Evolutionary conservation across 306 rosid genomes (phyloP).

Genomic region (Pterocarpus santalinus): DNA sequence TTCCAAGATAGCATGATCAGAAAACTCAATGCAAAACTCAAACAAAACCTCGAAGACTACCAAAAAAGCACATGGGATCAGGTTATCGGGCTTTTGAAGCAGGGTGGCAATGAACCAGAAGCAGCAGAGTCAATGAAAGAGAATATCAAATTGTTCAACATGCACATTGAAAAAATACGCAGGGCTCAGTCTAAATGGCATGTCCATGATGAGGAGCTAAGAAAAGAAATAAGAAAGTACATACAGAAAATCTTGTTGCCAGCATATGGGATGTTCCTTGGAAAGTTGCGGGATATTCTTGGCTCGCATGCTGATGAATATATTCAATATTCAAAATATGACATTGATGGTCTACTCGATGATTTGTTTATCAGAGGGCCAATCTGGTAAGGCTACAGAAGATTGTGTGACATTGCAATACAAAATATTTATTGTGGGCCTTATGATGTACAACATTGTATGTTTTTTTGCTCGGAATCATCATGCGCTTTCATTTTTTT

Average conservation of each 20-base stretch:
- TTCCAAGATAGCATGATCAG: slow-evolving; percentile 63
- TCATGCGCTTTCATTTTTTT: no score
- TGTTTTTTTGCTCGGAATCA: no score
- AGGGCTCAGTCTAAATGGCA: slow-evolving; percentile 10
- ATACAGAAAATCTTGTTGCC: neutral
- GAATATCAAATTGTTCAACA: slow-evolving; percentile 11
- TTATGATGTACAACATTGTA: no score
- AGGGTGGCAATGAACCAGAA: slow-evolving; percentile 40
- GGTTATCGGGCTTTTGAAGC: slow-evolving; percentile 60
- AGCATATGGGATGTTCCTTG: slow-evolving; percentile 24
- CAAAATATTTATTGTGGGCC: no score
- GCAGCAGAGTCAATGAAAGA: neutral
- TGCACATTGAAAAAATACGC: slow-evolving; percentile 11
- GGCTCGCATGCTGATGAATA: slow-evolving; percentile 20
- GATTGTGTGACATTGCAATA: no score
- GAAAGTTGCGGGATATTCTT: slow-evolving; percentile 1
- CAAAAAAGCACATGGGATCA: slow-evolving; percentile 69
- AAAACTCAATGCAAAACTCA: slow-evolving; percentile 53
- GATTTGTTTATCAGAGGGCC: neutral
- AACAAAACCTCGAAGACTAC: slow-evolving; percentile 57
- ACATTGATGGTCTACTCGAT: neutral
- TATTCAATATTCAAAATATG: slow-evolving; percentile 16
- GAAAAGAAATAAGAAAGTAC: neutral
- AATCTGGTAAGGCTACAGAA: no score
- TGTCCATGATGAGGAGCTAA: neutral